phyloP scores from a whole-genome alignment of 148 eudicot genomes.

The Silene conica region DNA sequence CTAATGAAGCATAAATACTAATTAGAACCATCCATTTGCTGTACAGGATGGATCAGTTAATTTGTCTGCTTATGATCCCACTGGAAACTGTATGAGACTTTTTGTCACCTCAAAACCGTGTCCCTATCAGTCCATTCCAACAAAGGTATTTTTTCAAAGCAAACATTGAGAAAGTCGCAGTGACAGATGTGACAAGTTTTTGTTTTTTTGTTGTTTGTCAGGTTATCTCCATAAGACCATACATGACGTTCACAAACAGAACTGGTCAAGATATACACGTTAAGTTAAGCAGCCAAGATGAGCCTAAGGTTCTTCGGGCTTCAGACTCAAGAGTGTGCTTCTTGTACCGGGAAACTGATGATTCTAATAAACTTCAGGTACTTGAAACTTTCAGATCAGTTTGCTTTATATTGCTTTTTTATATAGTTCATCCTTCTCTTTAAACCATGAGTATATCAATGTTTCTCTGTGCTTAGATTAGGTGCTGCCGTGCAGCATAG shows the following conservation, averaged over 20 bases:
- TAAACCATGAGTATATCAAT: neutral
- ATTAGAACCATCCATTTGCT: neutral
- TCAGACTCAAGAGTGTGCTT: conserved; percentile 81
- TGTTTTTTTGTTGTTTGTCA: conserved; percentile 22
- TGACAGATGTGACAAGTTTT: conserved; percentile 5
- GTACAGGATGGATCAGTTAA: conserved; percentile 86
- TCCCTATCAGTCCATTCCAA: conserved; percentile 84
- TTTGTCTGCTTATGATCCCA: conserved; percentile 66
- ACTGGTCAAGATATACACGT: conserved; percentile 62
- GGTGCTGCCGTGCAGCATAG: neutral
- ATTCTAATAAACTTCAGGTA: conserved; percentile 70
- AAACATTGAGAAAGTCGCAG: conserved; percentile 12
- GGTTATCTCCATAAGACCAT: conserved; percentile 84
- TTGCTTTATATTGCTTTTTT: neutral
- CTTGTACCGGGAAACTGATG: conserved; percentile 54
- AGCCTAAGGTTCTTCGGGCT: conserved; percentile 62
- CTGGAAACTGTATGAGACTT: conserved; percentile 71
- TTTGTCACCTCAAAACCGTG: conserved; percentile 84
- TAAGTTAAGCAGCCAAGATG: conserved; percentile 75
- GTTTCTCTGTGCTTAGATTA: neutral
- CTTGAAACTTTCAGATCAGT: conserved; percentile 1
- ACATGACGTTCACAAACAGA: conserved; percentile 90
- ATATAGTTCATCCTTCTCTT: neutral
- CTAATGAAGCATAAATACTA: neutral
- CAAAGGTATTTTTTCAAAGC: conserved; percentile 54